Conservation (phyloP, 164 flowering plant species). For the Vitis rupestris region DNA sequence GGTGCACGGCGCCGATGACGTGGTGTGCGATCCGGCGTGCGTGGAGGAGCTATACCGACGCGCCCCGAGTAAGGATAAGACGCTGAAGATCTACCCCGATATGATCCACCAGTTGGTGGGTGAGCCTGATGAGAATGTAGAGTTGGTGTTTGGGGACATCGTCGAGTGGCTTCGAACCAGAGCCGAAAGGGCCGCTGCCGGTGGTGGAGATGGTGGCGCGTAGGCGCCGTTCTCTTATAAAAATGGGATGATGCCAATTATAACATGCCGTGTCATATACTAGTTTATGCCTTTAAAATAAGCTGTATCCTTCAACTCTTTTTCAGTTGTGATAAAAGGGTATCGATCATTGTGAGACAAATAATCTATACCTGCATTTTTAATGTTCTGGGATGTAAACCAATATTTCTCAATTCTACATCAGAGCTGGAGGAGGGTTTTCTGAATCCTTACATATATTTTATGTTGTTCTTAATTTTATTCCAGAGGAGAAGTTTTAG, state of each 20-base stretch:
- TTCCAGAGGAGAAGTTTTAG: too few relatives aligned
- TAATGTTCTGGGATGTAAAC: too few relatives aligned
- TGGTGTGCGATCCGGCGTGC: constrained; percentile 82
- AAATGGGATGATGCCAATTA: neutral
- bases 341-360: too few relatives aligned
- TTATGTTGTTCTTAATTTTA: too few relatives aligned
- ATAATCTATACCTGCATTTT: too few relatives aligned
- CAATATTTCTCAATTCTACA: too few relatives aligned
- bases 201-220: neutral
- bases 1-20: constrained; percentile 76
- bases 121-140: constrained; percentile 76
- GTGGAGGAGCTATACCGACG: constrained; percentile 65
- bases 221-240: neutral
- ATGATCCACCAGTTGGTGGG: constrained; percentile 95
- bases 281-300: too few relatives aligned
- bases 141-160: constrained; percentile 71
- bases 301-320: too few relatives aligned
- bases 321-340: too few relatives aligned
- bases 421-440: too few relatives aligned
- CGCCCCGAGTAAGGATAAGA: constrained; percentile 74
- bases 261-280: too few relatives aligned
- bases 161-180: constrained; percentile 63
- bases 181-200: constrained; percentile 28
- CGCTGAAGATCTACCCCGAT: constrained; percentile 64
- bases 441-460: too few relatives aligned